These are phyloP conservation scores for Suillus weaverae DNA, from an alignment of 768 basidiomycete genomes.

Conservation along the genomic window DNA sequence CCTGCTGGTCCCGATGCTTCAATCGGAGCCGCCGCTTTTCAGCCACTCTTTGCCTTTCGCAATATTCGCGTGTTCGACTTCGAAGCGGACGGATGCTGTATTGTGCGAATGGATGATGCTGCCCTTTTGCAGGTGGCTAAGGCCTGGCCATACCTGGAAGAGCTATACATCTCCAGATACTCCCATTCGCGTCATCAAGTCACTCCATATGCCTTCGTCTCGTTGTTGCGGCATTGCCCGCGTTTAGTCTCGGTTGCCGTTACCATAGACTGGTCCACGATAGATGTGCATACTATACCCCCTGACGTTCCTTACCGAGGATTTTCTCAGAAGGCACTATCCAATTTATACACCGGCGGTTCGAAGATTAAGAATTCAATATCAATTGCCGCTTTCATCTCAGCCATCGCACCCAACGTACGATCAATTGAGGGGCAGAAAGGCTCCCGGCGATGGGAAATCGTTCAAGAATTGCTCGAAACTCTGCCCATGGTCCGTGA, in stretches of 20 bases:
- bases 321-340: neutral
- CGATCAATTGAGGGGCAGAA: neutral
- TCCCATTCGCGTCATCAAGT: neutral
- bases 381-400: constrained; percentile 25
- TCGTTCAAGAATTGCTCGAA: constrained; percentile 24
- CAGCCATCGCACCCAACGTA: constrained; percentile 28
- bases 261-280: neutral
- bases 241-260: neutral
- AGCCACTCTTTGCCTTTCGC: neutral
- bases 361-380: neutral
- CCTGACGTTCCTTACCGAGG: constrained; percentile 3
- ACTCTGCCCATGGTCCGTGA: constrained; percentile 19
- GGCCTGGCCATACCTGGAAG: neutral
- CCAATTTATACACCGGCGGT: neutral
- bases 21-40: neutral
- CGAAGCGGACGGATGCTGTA: neutral
- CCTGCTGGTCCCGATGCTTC: neutral
- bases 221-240: constrained; percentile 2
- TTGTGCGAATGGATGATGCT: neutral
- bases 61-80: neutral
- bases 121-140: neutral
- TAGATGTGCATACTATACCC: neutral
- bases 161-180: neutral
- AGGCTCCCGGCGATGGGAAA: neutral
- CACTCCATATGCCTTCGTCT: neutral